Conservation (phyloP, 495 filamentous ascomycete genomes). For the Tuber melanosporum region DNA sequence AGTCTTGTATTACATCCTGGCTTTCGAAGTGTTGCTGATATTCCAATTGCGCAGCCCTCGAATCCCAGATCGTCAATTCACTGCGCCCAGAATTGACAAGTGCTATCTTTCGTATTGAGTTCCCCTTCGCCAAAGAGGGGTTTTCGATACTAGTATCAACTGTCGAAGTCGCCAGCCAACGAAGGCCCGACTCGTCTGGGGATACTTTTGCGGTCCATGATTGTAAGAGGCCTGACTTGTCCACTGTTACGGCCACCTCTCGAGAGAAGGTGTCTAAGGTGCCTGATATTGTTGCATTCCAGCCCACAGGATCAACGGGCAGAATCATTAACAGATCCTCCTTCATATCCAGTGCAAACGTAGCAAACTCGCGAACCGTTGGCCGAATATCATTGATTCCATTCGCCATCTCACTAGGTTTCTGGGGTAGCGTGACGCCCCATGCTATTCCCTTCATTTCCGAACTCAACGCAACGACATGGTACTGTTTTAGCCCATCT, state of each 20-base stretch:
- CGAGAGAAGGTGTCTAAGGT: constrained; percentile 83
- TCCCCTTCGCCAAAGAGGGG: constrained; percentile 75
- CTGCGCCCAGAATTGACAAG: constrained; percentile 66
- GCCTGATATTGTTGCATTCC: constrained; percentile 61
- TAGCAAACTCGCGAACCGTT: constrained; percentile 59
- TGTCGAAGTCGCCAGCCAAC: constrained; percentile 74
- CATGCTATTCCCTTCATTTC: constrained; percentile 80
- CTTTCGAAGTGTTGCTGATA: constrained; percentile 62
- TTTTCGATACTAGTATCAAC: constrained; percentile 72
- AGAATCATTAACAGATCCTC: constrained; percentile 77
- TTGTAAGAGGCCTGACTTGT: constrained; percentile 62
- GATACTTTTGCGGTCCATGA: constrained; percentile 83
- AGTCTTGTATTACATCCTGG: constrained; percentile 70
- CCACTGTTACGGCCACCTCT: constrained; percentile 84
- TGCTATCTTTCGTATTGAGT: constrained; percentile 79
- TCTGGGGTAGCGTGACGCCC: constrained; percentile 58
- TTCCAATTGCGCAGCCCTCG: constrained; percentile 72
- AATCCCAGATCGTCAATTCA: constrained; percentile 89
- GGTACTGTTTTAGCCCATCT: constrained; percentile 47
- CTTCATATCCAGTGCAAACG: constrained; percentile 62
- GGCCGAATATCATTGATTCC: constrained; percentile 41
- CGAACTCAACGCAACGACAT: constrained; percentile 76
- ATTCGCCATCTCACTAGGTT: constrained; percentile 33
- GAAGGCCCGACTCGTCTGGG: constrained; percentile 50
- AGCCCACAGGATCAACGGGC: constrained; percentile 84